Evolutionary conservation across 805 yeast genomes (phyloP), one percentile per base, ranked within the genome.

Genomic region (Ogataea dorogensis): DNA sequence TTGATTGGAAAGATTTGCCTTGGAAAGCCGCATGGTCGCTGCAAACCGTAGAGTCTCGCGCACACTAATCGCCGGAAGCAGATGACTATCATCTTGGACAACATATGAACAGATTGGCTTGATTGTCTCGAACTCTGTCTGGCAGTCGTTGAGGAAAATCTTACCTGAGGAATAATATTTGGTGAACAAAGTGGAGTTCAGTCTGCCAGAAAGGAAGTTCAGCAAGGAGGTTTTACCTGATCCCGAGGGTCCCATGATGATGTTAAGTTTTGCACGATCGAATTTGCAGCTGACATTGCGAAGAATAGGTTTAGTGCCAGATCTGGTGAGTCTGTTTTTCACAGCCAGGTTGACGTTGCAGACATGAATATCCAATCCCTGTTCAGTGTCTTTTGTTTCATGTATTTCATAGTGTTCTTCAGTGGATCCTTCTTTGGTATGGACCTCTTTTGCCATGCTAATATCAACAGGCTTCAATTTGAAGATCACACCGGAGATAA

Each of bases 171-270:
- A 47, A 4, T 38, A 31, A 38, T 61, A 62, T n/a, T 31, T 44
- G 0, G 61, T 57, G 23, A 40, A 36, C n/a, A 56, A 38, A 18
- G 50, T 51, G 2, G 64, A 58, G 7, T 61, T 59, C 7, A 79
- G 54, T 34, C 93, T 66, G 15, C 79, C 77, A 14, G 93, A 78
- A 13, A 83, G 61, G 23, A 70, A 59, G 51, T 80, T 83, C 44
- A 83, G 59, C 28, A 84, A 54, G 0, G 89, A 76, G 0, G 87
- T 78, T 51, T 83, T 83, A 7, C 91, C 93, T 0, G 84, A 77
- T 0, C 91, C 91, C 1, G 88, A 81, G 0, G 91, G 89, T 0
- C 93, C 93, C 79, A 83, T 74, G 28, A 83, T 81, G 4, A 81
- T 86, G 51, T 81, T 83, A 7, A 84, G 63, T 26, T 73, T 66